These are phyloP conservation scores for Escovopsis sp. DNA, from an alignment of 2,329 filamentous ascomycete genomes.

Conservation along the genomic window DNA sequence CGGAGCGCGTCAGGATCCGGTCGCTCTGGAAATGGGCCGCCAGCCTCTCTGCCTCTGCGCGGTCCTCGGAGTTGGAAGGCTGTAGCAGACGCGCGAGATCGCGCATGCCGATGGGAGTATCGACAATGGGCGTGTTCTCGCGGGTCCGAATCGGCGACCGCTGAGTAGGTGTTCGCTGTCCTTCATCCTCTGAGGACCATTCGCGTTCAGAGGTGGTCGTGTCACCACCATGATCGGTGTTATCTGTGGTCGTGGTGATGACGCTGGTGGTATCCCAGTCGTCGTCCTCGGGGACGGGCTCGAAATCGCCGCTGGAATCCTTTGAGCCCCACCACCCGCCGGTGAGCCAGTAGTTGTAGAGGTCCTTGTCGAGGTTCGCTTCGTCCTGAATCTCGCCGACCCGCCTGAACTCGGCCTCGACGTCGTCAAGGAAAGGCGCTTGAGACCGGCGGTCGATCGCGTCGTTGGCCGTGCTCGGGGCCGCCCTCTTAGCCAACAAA, in stretches of 20 bases:
- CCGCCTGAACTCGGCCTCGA: constrained; percentile 64
- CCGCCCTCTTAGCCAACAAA: neutral
- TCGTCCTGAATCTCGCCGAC: constrained; percentile 37
- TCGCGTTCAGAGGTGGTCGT: constrained; percentile 7
- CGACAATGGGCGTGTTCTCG: constrained; percentile 43
- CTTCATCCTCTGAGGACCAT: constrained; percentile 35
- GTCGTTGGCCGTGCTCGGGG: neutral
- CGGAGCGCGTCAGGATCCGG: constrained; percentile 66
- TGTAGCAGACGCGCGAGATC: constrained; percentile 71
- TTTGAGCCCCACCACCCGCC: constrained; percentile 76
- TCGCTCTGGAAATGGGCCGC: constrained; percentile 63
- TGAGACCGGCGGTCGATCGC: no score
- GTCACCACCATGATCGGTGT: constrained; percentile 24
- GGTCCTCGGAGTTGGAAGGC: constrained; percentile 62
- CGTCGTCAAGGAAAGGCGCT: constrained; percentile 43
- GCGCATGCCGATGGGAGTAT: constrained; percentile 47
- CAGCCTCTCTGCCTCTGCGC: constrained; percentile 66
- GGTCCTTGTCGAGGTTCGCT: constrained; percentile 51
- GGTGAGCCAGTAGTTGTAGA: constrained; percentile 75
- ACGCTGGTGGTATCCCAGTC: constrained; percentile 69
- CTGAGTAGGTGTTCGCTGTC: constrained; percentile 62
- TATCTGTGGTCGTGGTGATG: constrained; percentile 41
- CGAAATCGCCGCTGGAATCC: constrained; percentile 70
- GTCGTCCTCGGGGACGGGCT: constrained; percentile 36
- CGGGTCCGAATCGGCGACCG: constrained; percentile 30